Evolutionary conservation across 2,329 filamentous ascomycete genomes (phyloP), one percentile per base, ranked within the genome.

Genomic region (Apiospora sp.): DNA sequence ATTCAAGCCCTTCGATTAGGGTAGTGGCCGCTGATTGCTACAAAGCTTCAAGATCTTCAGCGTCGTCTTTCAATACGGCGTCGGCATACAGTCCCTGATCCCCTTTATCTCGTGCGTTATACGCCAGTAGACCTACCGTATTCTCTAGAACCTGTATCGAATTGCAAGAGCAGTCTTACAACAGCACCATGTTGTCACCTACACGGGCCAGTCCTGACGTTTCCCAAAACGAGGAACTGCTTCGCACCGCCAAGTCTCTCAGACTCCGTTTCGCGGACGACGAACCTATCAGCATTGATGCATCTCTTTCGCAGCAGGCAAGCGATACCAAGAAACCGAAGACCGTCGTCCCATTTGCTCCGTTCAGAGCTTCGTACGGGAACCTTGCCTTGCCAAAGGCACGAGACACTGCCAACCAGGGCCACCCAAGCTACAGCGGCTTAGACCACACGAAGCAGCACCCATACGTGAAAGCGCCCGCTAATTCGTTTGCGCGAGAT

Each of bases 261-360:
- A 77, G 75, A 44, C 72, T 48, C 67, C 76, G 75, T 24, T 72
- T 77, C 24, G 64, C 19, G 14, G 22, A 71, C 48, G 74, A 75
- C 61, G 73, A 76, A 19, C 71, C 74, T 24, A 71, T 24, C 67
- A 74, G 41, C 10, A 64, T 41, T 13, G 71, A 73, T 8, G 68
- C 64, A 58, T 44, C 68, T 4, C 72, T 72, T 8, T 70, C 68
- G 44, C 30, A 68, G 4, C 70, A 37, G 27, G 73, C 73, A 5
- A 75, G 70, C 2, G 51, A 74, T 4, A 73, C 72, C 1, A 77
- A 79, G 58, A 73, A 54, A 48, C 70, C 30, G 43, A 69, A 7
- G 67, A 72, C 64, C 72, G 76, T 70, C 75, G 76, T 70, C 75
- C 75, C 14, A 64, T 76, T 34, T 71, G 71, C 4, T 70, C 76